phyloP scores from a whole-genome alignment of 2,329 filamentous ascomycete species.

The Ophiostoma himal-ulmi region DNA sequence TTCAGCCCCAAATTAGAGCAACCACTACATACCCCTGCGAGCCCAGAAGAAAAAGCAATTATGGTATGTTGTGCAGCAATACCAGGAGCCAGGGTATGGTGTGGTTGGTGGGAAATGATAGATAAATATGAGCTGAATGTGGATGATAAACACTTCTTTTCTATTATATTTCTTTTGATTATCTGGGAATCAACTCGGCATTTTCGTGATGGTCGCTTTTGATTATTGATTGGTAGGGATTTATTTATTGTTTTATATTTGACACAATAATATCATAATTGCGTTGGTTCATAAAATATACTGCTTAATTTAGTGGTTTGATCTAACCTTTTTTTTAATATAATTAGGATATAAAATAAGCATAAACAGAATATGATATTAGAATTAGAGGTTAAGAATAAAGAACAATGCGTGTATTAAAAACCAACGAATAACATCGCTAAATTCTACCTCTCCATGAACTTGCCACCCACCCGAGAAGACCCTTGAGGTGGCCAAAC shows the following conservation, averaged over 20 bases:
- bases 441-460: neutral
- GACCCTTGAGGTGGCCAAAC: neutral
- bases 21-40: neutral
- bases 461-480: constrained; percentile 7
- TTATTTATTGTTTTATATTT: no score
- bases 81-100: neutral
- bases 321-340: no score
- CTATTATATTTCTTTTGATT: neutral
- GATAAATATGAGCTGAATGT: neutral
- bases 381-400: no score
- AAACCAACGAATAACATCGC: no score
- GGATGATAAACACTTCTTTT: neutral
- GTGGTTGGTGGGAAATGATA: neutral
- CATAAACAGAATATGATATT: no score
- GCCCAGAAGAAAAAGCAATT: neutral
- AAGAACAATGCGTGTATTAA: no score
- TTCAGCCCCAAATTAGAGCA: constrained; percentile 1
- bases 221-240: no score
- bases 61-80: constrained; percentile 6
- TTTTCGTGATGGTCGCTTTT: no score
- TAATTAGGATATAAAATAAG: no score
- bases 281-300: no score
- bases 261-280: no score
- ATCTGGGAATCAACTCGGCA: neutral
- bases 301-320: no score